Evolutionary conservation across 2,329 filamentous ascomycete genomes (phyloP).

Genomic region (Lecanosticta acicola): DNA sequence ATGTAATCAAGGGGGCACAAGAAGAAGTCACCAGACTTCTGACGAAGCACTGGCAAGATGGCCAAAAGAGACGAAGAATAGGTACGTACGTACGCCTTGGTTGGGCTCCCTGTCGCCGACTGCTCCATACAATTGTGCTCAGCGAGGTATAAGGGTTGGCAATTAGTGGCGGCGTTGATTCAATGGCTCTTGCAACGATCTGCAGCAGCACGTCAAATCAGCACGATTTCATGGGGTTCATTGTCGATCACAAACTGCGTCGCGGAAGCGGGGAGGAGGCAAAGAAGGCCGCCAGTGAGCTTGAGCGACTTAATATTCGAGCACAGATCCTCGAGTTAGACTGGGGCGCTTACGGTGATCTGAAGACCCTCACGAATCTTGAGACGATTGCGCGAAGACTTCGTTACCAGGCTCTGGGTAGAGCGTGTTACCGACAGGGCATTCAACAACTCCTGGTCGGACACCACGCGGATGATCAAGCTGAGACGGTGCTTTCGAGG

Average conservation of each 20-base stretch:
- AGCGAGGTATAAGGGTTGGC: conserved; percentile 57
- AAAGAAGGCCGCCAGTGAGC: conserved; percentile 39
- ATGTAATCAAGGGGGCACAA: too few species aligned
- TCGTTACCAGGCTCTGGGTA: conserved; percentile 67
- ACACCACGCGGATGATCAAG: conserved; percentile 86
- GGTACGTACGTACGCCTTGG: too few species aligned
- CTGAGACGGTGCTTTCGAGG: conserved; percentile 82
- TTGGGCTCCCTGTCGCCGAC: too few species aligned
- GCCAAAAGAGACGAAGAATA: too few species aligned
- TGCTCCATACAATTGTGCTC: too few species aligned
- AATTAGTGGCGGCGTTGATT: conserved; percentile 89
- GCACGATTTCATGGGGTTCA: conserved; percentile 42
- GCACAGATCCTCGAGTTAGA: conserved; percentile 31
- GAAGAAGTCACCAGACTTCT: too few species aligned
- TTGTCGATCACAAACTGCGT: conserved; percentile 59
- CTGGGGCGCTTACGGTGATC: conserved; percentile 35
- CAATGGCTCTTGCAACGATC: conserved; percentile 87
- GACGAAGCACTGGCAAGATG: too few species aligned
- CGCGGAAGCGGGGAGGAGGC: conserved; percentile 52
- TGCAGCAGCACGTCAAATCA: conserved; percentile 42
- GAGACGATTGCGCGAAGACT: conserved; percentile 70
- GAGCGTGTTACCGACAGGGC: conserved; percentile 47
- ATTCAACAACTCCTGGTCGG: conserved; percentile 66
- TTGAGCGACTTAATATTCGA: conserved; percentile 20
- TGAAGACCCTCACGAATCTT: conserved; percentile 55